Percentiles rank a stretch among this genome's conserved stretches.
phyloP scores from a whole-genome alignment of 2,329 filamentous ascomycete genomes.

The Trichophyton simii region DNA sequence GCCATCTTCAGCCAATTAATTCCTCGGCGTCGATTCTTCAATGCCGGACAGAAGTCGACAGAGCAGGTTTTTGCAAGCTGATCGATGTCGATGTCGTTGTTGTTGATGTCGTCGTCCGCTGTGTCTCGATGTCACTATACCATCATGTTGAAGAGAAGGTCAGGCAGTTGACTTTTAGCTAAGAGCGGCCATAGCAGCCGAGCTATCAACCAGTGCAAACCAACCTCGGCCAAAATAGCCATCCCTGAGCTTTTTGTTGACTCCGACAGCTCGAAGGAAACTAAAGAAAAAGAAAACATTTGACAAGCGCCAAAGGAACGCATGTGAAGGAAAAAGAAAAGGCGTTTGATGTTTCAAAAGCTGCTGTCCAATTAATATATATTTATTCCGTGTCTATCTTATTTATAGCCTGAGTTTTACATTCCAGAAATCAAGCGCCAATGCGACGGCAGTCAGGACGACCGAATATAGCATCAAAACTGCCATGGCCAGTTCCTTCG shows the following conservation, averaged over 20 bases:
- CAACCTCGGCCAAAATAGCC: background rate
- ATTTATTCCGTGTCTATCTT: background rate
- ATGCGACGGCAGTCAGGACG: constrained; percentile 52
- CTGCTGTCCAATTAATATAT: background rate
- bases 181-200: background rate
- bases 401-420: constrained; percentile 20
- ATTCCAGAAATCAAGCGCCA: constrained; percentile 29
- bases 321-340: constrained; percentile 1
- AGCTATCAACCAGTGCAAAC: background rate
- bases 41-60: background rate
- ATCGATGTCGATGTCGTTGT: background rate
- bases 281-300: background rate
- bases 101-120: background rate
- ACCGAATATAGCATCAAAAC: constrained; percentile 63
- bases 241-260: background rate
- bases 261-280: background rate
- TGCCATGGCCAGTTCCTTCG: constrained; percentile 52
- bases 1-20: background rate
- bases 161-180: too few relatives aligned
- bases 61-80: background rate
- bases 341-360: background rate
- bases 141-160: too few relatives aligned
- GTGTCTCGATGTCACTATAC: too few relatives aligned
- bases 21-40: background rate
- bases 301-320: background rate